Evolutionary conservation across 2,329 filamentous ascomycete species (phyloP), one percentile per base, ranked within the genome.

Genomic region (Aspergillus flavus): DNA sequence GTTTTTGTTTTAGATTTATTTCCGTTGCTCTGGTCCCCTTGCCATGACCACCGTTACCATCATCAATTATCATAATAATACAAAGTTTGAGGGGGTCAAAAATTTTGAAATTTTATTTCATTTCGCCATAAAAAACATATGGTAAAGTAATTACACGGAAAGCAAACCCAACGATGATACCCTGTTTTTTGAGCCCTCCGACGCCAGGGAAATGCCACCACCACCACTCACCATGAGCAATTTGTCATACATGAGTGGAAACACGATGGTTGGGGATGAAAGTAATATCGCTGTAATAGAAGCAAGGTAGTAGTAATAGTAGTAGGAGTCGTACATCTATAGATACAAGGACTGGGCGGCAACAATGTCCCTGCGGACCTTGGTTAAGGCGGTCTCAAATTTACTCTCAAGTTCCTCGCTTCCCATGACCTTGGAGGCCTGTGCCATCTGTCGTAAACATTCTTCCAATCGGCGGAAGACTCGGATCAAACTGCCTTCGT

Each of bases 371-470:
- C 95, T 87, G 78, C 92, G 87, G 60, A 98, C 91, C 85, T 96
- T 95, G 63, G 86, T 84, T 70, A 99, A 82, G 65, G 92, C 91
- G 69, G 89, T 86, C 73, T 97, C 94, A 75, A 99, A 99, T 81
- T 97, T 97, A 75, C 89, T 86, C 74, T 94, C 91, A 61, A 99
- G 83, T 73, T 98, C 95, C 64, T 96, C 93, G 76, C 91, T 97
- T 72, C 95, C 95, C 95, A 99, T 99, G 66, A 97, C 94, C 82
- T 97, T 98, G 68, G 92, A 88, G 28, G 94, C 95, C 80, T 98
- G 92, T 19, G 91, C 94, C 86, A 98, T 96, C 79, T 99, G 95
- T 69, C 95, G 88, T 41, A 99, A 84, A 62, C 97, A 84, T 80
- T 99, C 95, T 79, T 99, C 95, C 36, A 99, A 84, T 23, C 95